Base-by-base conservation (phyloP, 2,329 filamentous ascomycete genomes). In the Coccinonectria pachysandricola region DNA sequence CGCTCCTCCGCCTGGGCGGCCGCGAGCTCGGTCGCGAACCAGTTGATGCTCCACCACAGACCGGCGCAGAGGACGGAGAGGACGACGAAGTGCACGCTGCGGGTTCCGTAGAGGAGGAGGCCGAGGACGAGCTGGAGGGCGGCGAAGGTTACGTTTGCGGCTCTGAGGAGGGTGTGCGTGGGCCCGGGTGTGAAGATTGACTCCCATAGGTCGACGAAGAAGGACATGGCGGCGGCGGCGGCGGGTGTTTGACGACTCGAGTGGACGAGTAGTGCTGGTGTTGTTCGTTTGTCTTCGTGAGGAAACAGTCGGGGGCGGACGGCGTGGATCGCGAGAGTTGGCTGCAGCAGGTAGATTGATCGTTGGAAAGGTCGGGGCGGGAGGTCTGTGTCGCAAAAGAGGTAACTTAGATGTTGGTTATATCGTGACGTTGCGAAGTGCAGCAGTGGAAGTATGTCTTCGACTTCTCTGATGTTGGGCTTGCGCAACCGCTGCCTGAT, bases 1-100 rank as follows among this genome's bases (percentile, higher is more conserved):
- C 47, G 57, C 47, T 70, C 66, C 19, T 40, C 42, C n/a, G 34
- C 43, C 44, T 59, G 51, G 19, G 60, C 60, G 25, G 52, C 49
- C 35, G 57, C 59, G 24, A 75, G 52, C 59, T 75, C 88, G 23
- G 60, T 60, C 29, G 84, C 86, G 50, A 98, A 96, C 91, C 91
- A 98, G 68, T 96, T 96, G 60, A 96, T 87, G 31, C 81, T 75
- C 63, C 73, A 86, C 91, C 91, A 98, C 18, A 96, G 67, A 4
- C 82, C 81, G 16, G 62, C 87, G 37, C 75, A 84, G 7, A 98
- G 64, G 32, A 77, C 47, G 8, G 84, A 93, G 5, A 98, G 71
- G 31, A 88, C 66, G 37, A 85, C 53, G 49, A 95, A 94, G 65
- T 96, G 91, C 38, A 93, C 70, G 60, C 81, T 93, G 57, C 80